Percentiles rank a stretch among this genome's conserved stretches.
Conservation (phyloP, 495 filamentous ascomycete species). For the Astrothelium subdiscretum region DNA sequence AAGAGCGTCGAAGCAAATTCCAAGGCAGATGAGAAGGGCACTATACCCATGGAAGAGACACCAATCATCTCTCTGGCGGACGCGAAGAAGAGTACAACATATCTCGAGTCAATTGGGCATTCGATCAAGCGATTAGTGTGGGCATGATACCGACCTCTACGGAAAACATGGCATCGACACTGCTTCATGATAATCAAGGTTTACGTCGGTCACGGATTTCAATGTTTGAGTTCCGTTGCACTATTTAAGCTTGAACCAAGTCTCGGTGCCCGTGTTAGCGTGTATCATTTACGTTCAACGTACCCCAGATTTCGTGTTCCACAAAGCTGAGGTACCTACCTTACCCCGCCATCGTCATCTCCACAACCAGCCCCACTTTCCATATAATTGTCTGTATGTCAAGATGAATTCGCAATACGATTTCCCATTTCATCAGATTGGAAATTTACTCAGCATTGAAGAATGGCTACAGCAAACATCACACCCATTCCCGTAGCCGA, state of each 20-base stretch:
- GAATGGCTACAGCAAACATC: neutral
- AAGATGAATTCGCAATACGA: neutral
- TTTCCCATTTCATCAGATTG: too few species aligned
- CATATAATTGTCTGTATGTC: neutral
- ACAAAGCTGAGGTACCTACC: too few species aligned
- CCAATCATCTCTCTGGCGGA: constrained; percentile 75
- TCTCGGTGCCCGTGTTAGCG: neutral
- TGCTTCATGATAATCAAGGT: too few species aligned
- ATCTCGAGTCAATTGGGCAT: constrained; percentile 76
- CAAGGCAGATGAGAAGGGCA: constrained; percentile 3
- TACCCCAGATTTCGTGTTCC: too few species aligned
- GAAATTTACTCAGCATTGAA: too few species aligned
- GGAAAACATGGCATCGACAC: neutral
- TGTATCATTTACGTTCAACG: neutral
- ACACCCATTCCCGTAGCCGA: neutral
- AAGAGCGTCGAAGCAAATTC: neutral
- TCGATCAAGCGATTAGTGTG: constrained; percentile 85
- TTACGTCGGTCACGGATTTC: too few species aligned
- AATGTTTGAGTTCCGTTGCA: too few species aligned
- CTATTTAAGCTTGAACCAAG: neutral
- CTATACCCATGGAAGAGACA: constrained; percentile 46
- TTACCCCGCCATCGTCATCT: neutral
- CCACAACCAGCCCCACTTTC: neutral
- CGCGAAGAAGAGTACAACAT: constrained; percentile 75
- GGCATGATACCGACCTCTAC: constrained; percentile 39